Base-by-base conservation (phyloP, 306 rosid species). In the Ormosia emarginata region DNA sequence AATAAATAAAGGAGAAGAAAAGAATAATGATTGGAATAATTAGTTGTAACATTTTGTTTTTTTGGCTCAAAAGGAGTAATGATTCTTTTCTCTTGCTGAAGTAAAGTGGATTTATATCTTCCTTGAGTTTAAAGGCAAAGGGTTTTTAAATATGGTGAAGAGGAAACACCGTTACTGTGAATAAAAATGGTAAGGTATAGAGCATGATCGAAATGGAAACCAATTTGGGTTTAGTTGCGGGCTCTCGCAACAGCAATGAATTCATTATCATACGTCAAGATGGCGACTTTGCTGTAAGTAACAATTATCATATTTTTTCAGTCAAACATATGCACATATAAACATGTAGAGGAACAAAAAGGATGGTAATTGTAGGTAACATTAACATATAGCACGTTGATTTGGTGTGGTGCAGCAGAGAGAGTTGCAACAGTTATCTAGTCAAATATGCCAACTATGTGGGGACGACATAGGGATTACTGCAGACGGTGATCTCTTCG, bases 171-270 rank as follows among this genome's bases (percentile, higher is more conserved):
- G 1, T 67, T 4, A 32, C 2, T 24, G 57, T 41, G 5, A 53
- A 36, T 2, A 59, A 14, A 30, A 13, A 7, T 74, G 68, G 30
- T 6, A 55, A 41, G 68, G 30, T 44, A 24, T 44, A 24, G 56
- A 24, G 4, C 18, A 29, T 24, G 14, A 58, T 3, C 14, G 0
- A 62, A 36, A 84, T 84, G 88, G 86, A 78, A 44, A 76, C 18
- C 33, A 79, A 71, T 66, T 49, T 77, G 3, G 85, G 88, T 32
- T 75, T 89, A 50, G 89, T 89, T 36, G 90, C 87, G 18, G 90
- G 92, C 61, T 89, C 92, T 34, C 92, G 80, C 68, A 85, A 80
- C 63, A 66, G 85, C 34, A 89, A 89, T 66, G 89, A 89, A 56
- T 73, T 86, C 62, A 71, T 87, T 8, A 84, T 89, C 71, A 79